A percentile compares a stretch with the other conserved stretches of the same genome.
phyloP scores from a whole-genome alignment of 1,284 basidiomycete genomes.

The Ustilago cynodontis region DNA sequence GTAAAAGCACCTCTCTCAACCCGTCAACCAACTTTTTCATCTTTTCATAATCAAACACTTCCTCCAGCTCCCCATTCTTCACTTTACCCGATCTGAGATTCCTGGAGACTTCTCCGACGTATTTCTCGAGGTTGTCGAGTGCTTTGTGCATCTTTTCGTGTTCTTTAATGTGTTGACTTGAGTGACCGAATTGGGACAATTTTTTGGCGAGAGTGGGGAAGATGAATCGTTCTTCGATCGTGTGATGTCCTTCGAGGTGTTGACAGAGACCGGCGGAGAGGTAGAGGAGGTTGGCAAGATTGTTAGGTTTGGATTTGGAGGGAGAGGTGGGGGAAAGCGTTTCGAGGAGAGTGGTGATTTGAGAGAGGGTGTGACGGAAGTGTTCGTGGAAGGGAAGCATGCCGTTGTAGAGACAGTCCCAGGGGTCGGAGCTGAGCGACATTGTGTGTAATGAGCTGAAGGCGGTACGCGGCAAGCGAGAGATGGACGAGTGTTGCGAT shows the following conservation, averaged over 20 bases:
- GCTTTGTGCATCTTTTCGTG: conserved; percentile 51
- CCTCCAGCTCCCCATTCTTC: conserved; percentile 18
- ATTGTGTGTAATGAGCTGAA: conserved; percentile 13
- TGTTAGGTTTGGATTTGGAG: conserved; percentile 20
- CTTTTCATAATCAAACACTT: conserved; percentile 44
- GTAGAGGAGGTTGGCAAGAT: conserved; percentile 34
- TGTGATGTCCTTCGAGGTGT: conserved; percentile 60
- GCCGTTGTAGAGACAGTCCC: conserved; percentile 46
- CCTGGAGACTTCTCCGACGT: conserved; percentile 19
- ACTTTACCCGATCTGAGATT: conserved; percentile 20
- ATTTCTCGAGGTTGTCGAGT: conserved; percentile 32
- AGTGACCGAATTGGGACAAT: conserved; percentile 57
- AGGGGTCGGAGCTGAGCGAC: conserved; percentile 30
- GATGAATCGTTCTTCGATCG: conserved; percentile 62
- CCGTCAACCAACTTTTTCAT: conserved; percentile 23
- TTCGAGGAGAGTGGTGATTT: conserved; percentile 38
- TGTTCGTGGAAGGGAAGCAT: conserved; percentile 60
- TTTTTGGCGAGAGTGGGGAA: conserved; percentile 59
- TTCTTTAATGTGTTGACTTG: conserved; percentile 46
- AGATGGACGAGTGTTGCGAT: too few relatives aligned
- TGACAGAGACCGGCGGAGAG: conserved; percentile 23
- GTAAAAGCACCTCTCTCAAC: conserved; percentile 45
- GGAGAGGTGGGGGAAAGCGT: conserved; percentile 7
- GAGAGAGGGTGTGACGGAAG: conserved; percentile 39
- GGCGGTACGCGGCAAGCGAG: neutral